phyloP scores from a whole-genome alignment of 2,329 filamentous ascomycete species.

The Dothiorella sarmentorum region DNA sequence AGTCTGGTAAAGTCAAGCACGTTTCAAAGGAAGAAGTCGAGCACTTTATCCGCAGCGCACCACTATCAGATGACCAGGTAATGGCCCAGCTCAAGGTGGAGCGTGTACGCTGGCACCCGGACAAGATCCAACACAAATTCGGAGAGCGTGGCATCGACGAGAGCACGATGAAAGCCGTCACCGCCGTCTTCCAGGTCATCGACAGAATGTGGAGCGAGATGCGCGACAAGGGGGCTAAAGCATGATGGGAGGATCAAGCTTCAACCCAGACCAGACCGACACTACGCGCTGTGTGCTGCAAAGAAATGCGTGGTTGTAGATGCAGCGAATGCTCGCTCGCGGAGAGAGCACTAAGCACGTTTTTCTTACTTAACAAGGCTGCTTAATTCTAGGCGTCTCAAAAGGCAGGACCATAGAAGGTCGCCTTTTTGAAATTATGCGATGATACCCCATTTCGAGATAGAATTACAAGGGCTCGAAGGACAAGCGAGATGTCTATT shows the following conservation, averaged over 20 bases:
- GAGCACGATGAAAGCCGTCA: constrained; percentile 72
- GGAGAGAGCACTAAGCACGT: no score
- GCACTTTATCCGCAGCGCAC: constrained; percentile 64
- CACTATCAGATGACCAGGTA: constrained; percentile 38
- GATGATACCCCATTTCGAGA: no score
- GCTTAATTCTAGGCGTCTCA: no score
- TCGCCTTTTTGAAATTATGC: no score
- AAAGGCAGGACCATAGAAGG: no score
- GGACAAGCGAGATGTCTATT: no score
- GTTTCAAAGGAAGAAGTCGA: constrained; percentile 60
- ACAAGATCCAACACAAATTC: constrained; percentile 91
- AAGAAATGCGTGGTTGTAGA: no score
- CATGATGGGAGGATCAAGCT: not conserved
- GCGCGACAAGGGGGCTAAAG: constrained; percentile 32
- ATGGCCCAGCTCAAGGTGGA: constrained; percentile 69
- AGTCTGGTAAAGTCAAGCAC: constrained; percentile 56
- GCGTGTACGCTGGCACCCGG: constrained; percentile 91
- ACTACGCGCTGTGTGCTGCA: no score
- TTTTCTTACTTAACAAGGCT: no score
- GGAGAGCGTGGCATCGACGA: constrained; percentile 64
- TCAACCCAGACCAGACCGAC: no score
- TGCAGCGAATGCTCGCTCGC: no score
- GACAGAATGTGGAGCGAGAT: constrained; percentile 74
- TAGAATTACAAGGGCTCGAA: no score
- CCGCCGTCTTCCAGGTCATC: constrained; percentile 85